Percentiles rank a stretch among this genome's conserved stretches.
These are phyloP conservation scores for Naganishia sp. DNA, from an alignment of 1,284 basidiomycete species.

Conservation along the genomic window DNA sequence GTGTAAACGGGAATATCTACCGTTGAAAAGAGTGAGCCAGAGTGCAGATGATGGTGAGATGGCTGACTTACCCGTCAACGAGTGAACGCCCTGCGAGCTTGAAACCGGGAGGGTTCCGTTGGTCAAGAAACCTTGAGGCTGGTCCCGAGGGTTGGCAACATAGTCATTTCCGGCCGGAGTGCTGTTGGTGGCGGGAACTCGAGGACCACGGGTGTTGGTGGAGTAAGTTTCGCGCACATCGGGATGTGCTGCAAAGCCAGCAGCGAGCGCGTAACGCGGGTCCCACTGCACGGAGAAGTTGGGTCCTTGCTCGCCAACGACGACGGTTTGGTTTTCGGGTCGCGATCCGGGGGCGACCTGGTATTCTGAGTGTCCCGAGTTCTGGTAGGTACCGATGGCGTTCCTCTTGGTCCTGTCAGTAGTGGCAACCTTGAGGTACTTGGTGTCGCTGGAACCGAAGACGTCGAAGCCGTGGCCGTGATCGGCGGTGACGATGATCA, in stretches of 20 bases:
- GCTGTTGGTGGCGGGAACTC: slow-evolving; percentile 46
- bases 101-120: slow-evolving; percentile 50
- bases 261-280: slow-evolving; percentile 41
- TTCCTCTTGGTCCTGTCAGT: slow-evolving; percentile 50
- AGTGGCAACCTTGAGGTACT: slow-evolving; percentile 45
- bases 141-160: slow-evolving; percentile 52
- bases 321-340: slow-evolving; percentile 46
- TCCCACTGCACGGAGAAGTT: slow-evolving; percentile 55
- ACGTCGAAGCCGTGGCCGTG: slow-evolving; percentile 52
- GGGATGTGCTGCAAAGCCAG: slow-evolving; percentile 50
- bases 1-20: slow-evolving; percentile 53
- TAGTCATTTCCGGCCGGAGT: slow-evolving; percentile 36
- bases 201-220: slow-evolving; percentile 45
- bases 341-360: slow-evolving; percentile 32
- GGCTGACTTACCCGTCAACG: slow-evolving; percentile 30
- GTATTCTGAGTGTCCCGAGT: slow-evolving; percentile 42
- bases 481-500: slow-evolving; percentile 55
- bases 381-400: slow-evolving; percentile 49
- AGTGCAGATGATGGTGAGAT: too few relatives aligned
- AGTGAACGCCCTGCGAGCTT: slow-evolving; percentile 52
- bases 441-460: slow-evolving; percentile 51
- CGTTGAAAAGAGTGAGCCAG: too few relatives aligned
- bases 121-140: slow-evolving; percentile 48
- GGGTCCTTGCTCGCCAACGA: slow-evolving; percentile 42
- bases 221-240: slow-evolving; percentile 50